Base-by-base conservation (phyloP, 371 early-diverging fungal genomes). In the Mortierella sp. region DNA sequence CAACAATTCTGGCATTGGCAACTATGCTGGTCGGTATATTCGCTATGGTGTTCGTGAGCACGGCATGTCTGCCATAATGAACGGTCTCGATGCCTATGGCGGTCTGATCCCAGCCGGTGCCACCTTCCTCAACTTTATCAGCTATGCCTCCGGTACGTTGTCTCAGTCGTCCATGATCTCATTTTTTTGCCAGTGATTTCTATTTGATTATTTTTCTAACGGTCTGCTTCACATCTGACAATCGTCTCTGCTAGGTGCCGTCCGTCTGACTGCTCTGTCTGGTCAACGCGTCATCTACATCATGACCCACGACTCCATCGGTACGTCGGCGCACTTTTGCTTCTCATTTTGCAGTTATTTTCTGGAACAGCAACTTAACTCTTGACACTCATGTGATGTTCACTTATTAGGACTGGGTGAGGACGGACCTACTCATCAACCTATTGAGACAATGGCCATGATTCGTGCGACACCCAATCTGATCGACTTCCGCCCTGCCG, bases 351-450 rank as follows among this genome's bases (percentile, higher is more conserved):
- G 26, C 10, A 3, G 13, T 9, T 57, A 0, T 14, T 28, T 0
- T 1, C 34, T 16, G 14, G 14, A 26, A 26, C 31, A 16, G 16
- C 19, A 31, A 40, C 14, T 31, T 31, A 59, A 59, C 59, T 59
- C 34, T 54, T 51, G 31, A 21, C 19, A 37, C 10, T 13, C 48
- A 46, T 9, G 48, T 19, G n/a, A n/a, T 26, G 13, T 28, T 24
- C 14, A n/a, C 19, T 16, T 26, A 5, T 44, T 73, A 79, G 75
- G 82, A 70, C 79, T 80, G 44, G 96, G 96, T 87, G 99, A 99
- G 90, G 99, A 99, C 89, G 99, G 99, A 8, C 99, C 99, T 44
- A 99, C 99, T 61, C 99, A 99, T 91, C 99, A 99, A 89, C 99
- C 99, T 10, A 95, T 99, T 72, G 99, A 99, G 90, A 98, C 98